Conservation (phyloP, 2,329 filamentous ascomycete species). For the Tolypocladium nubicola region DNA sequence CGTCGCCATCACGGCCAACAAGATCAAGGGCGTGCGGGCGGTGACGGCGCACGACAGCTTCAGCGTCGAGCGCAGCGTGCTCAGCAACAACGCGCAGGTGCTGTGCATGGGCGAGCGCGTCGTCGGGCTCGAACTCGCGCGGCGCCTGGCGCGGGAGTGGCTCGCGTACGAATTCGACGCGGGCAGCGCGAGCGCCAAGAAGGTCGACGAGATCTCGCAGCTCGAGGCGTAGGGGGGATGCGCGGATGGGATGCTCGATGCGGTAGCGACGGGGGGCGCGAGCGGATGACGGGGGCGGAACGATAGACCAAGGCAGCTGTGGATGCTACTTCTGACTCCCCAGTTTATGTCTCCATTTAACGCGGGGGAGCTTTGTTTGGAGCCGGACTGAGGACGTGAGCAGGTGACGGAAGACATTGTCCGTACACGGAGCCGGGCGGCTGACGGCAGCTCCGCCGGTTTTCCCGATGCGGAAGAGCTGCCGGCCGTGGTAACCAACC, state of each 20-base stretch:
- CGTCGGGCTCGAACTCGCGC: constrained; percentile 69
- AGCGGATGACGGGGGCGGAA: no score
- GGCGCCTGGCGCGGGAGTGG: constrained; percentile 72
- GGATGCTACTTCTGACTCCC: no score
- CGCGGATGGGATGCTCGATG: not conserved
- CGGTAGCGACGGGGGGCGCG: not conserved
- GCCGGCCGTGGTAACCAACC: not conserved
- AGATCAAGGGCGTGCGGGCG: constrained; percentile 73
- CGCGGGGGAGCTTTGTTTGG: no score
- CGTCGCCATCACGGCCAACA: constrained; percentile 83
- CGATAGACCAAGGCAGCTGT: no score
- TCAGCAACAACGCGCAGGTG: constrained; percentile 82
- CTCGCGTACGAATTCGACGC: constrained; percentile 72
- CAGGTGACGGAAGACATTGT: not conserved
- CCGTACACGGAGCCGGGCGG: not conserved
- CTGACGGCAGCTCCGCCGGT: not conserved
- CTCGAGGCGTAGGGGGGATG: constrained; percentile 18
- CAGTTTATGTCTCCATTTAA: no score
- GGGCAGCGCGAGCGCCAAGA: constrained; percentile 31
- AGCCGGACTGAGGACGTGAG: no score
- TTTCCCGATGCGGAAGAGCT: constrained; percentile 6
- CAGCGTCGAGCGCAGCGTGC: constrained; percentile 66
- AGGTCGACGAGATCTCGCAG: constrained; percentile 31
- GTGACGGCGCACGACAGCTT: constrained; percentile 85
- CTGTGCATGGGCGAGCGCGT: constrained; percentile 80